Percentiles rank a stretch among this genome's conserved stretches.
These are phyloP conservation scores for Aspergillus piperis DNA, from an alignment of 2,329 filamentous ascomycete genomes.

Conservation along the genomic window DNA sequence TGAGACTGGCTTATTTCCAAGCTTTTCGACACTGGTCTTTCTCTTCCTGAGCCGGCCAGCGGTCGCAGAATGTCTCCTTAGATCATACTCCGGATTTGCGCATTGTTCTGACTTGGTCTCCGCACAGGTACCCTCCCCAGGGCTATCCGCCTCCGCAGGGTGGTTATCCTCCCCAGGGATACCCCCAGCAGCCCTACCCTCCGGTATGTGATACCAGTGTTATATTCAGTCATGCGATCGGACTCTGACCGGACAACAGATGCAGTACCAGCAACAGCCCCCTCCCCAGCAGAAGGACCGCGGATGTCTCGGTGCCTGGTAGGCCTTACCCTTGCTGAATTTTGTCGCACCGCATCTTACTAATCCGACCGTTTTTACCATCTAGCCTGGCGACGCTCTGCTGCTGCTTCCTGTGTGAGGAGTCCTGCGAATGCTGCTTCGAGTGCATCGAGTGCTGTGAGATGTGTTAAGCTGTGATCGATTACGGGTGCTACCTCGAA, in stretches of 20 bases:
- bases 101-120: not conserved
- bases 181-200: conserved; percentile 32
- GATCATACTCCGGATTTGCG: not conserved
- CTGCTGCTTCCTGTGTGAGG: conserved; percentile 66
- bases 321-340: conserved; percentile 21
- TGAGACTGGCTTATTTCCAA: not conserved
- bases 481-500: conserved; percentile 21
- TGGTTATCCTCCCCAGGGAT: conserved; percentile 25
- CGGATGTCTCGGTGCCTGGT: conserved; percentile 56
- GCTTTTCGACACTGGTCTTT: not conserved
- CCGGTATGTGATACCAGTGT: conserved; percentile 26
- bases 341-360: not conserved
- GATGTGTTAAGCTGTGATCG: conserved; percentile 34
- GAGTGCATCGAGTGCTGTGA: conserved; percentile 60
- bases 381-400: conserved; percentile 57
- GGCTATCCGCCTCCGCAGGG: conserved; percentile 35
- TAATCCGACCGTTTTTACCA: conserved; percentile 12
- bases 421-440: conserved; percentile 65
- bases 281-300: conserved; percentile 51
- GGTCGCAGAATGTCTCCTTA: not conserved
- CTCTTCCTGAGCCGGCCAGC: not conserved
- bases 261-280: conserved; percentile 54
- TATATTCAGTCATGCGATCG: not conserved
- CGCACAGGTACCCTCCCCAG: conserved; percentile 35
- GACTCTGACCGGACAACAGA: conserved; percentile 25